A percentile compares a stretch with the other conserved stretches of the same genome.
Evolutionary conservation across 768 basidiomycete species (phyloP).

Genomic region (Psilocybe cubensis): DNA sequence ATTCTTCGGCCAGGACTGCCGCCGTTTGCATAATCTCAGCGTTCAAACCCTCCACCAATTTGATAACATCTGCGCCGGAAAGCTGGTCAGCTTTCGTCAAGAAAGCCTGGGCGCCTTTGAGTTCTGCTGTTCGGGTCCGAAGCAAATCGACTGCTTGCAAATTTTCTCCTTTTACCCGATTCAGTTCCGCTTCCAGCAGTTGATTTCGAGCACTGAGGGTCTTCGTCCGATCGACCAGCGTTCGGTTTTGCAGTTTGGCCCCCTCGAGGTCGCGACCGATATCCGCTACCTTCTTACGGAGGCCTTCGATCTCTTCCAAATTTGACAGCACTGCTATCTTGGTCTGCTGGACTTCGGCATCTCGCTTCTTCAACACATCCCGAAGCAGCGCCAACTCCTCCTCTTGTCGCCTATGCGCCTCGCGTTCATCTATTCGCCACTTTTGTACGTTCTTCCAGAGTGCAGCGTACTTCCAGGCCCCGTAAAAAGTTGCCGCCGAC

Average conservation of each 20-base stretch:
- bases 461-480: slow-evolving; percentile 25
- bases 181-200: slow-evolving; percentile 21
- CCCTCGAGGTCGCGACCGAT: slow-evolving; percentile 23
- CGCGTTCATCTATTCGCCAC: slow-evolving; percentile 7
- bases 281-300: slow-evolving; percentile 16
- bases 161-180: slow-evolving; percentile 21
- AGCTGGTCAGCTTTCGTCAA: slow-evolving; percentile 47
- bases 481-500: slow-evolving; percentile 31
- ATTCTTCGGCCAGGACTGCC: slow-evolving; percentile 50
- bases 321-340: slow-evolving; percentile 18
- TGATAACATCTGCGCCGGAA: slow-evolving; percentile 52
- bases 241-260: slow-evolving; percentile 19
- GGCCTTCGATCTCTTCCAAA: slow-evolving; percentile 19
- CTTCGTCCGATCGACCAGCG: slow-evolving; percentile 19
- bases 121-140: slow-evolving; percentile 45
- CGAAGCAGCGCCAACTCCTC: slow-evolving; percentile 20
- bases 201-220: slow-evolving; percentile 20
- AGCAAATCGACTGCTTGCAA: slow-evolving; percentile 34
- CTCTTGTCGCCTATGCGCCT: slow-evolving; percentile 15
- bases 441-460: slow-evolving; percentile 26
- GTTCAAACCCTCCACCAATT: slow-evolving; percentile 50
- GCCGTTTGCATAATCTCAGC: slow-evolving; percentile 54
- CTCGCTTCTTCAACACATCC: slow-evolving; percentile 20
- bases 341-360: slow-evolving; percentile 23
- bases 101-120: slow-evolving; percentile 53